Base-by-base conservation (phyloP, 495 filamentous ascomycete species). In the Apodospora peruviana region DNA sequence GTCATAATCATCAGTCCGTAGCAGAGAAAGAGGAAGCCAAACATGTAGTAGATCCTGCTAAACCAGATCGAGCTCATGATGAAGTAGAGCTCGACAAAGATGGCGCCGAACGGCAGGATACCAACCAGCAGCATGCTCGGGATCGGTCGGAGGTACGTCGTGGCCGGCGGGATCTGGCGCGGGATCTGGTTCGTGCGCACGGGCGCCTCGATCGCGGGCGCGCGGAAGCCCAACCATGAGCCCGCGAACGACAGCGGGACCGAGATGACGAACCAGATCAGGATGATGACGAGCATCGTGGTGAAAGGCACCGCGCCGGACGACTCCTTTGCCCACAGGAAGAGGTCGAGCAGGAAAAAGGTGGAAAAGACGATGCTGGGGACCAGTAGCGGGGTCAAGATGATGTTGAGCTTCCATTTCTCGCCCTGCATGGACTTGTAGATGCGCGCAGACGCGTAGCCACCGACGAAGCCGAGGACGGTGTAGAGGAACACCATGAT, bases 1-100 rank as follows among this genome's bases (percentile, higher is more conserved):
- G 93, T 96, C 61, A 96, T 86, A 60, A 97, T 90, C 90, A 97
- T 96, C 54, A 98, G 80, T 14, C 87, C 91, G 68, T 94, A 98
- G 78, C 90, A 95, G 44, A 98, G 72, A 75, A 98, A 98, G 34
- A 98, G 76, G 77, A 98, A 98, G 23, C 93, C 93, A 57, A 98
- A 98, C 93, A 98, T 98, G 75, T 98, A 98, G 75, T 98, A 98
- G 48, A 98, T 88, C 73, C 91, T 91, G 74, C 82, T 87, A 67
- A 90, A 91, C 93, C 93, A 98, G 60, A 98, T 88, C 9, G 85
- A 90, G 69, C 83, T 91, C 87, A 96, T 93, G 71, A 98, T 96
- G 68, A 95, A 96, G 78, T 93, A 95, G 12, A 98, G 82, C 68
- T 98, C 94, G 35, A 97, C 89, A 52, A 95, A 95, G 68, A 98